Evolutionary conservation across 306 rosid species (phyloP), one percentile per base, ranked within the genome.

Genomic region (Heteromeles arbutifolia): DNA sequence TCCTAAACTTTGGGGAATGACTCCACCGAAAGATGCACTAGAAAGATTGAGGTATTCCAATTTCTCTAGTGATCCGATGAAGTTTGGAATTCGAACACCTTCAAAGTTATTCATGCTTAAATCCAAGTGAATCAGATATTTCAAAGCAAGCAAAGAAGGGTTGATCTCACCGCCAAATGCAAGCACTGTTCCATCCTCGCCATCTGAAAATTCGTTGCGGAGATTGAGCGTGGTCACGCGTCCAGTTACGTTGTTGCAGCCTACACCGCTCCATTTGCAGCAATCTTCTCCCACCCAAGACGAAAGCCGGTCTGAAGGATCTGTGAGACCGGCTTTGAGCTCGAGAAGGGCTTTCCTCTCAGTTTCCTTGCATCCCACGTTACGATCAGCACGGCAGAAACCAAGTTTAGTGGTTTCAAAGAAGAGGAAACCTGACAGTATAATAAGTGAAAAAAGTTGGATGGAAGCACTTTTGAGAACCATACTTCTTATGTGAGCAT

Each of bases 21-120:
- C 9, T 72, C 73, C 82, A 26, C 62, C 63, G 24, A 79, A 73
- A 8, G 48, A 18, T 18, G 82, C 74, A 13, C 41, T 18, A 17
- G 76, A 78, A 24, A 72, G 65, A 72, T 71, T 78, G 29, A 78
- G 82, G 2, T 72, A 64, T 29, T 2, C 67, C 3, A 79, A 28
- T 32, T 65, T 71, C 58, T 64, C 32, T 64, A 78, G 72, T 64
- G 77, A 78, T 52, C 73, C 77, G 21, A 78, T 31, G 72, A 64
- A 78, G 58, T 9, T 12, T 24, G 82, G 82, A 65, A 78, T 45
- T 53, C 21, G 25, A 6, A 31, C 11, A 64, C 77, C 18, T 22
- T 43, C 45, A 15, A 78, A 78, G 28, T 71, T 14, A 39, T 71
- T 78, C 82, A 71, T 52, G 82, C 82, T 78, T 50, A 78, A 53